These are phyloP conservation scores for Colletotrichum sp. DNA, from an alignment of 2,329 filamentous ascomycete species.

Conservation along the genomic window DNA sequence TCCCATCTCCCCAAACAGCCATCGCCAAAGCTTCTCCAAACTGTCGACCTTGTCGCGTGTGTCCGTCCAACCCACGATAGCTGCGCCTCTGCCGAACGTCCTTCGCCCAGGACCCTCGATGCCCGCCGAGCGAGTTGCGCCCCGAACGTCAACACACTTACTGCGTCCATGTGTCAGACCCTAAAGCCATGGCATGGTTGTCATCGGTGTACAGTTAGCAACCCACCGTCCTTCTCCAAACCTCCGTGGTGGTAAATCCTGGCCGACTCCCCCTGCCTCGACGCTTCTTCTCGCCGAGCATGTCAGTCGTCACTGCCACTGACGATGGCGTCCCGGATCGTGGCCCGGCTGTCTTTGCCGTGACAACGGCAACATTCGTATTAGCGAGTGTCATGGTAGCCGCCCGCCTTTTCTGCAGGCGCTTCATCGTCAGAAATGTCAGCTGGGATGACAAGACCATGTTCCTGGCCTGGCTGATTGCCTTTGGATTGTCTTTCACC, in stretches of 20 bases:
- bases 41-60: neutral
- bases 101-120: neutral
- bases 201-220: slow-evolving; percentile 16
- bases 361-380: slow-evolving; percentile 72
- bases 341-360: slow-evolving; percentile 68
- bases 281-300: slow-evolving; percentile 13
- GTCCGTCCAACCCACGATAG: neutral
- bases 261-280: neutral
- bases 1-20: neutral
- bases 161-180: slow-evolving; percentile 19
- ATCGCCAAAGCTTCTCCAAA: neutral
- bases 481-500: slow-evolving; percentile 70
- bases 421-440: slow-evolving; percentile 73
- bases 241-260: slow-evolving; percentile 18
- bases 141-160: neutral
- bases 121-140: neutral
- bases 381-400: slow-evolving; percentile 77
- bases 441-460: slow-evolving; percentile 84
- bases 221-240: slow-evolving; percentile 12
- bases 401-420: slow-evolving; percentile 74
- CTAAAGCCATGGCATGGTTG: slow-evolving; percentile 19
- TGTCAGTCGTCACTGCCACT: slow-evolving; percentile 14
- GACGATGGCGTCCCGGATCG: slow-evolving; percentile 47
- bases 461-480: slow-evolving; percentile 76
- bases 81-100: neutral